These are phyloP conservation scores for Xylaria sp. DNA, from an alignment of 2,329 filamentous ascomycete species.

Conservation along the genomic window DNA sequence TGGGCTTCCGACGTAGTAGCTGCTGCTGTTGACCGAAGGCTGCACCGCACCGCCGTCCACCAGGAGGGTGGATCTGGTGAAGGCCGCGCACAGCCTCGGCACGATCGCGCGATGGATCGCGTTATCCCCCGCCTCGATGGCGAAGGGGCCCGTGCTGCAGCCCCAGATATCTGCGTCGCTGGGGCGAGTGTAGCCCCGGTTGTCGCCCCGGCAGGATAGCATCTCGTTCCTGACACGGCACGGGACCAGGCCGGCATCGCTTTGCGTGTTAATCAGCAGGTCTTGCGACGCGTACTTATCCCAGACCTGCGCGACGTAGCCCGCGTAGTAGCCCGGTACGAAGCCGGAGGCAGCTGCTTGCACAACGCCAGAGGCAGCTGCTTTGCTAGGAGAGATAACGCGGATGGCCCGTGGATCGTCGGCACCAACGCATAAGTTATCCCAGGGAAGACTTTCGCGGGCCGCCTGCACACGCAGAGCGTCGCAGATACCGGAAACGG, in stretches of 20 bases:
- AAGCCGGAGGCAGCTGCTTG: too few relatives aligned
- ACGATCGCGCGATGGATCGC: constrained; percentile 41
- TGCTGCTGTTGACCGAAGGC: constrained; percentile 39
- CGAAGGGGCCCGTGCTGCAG: constrained; percentile 51
- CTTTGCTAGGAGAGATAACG: constrained; percentile 43
- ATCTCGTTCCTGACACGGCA: constrained; percentile 40
- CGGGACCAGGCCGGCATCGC: constrained; percentile 33
- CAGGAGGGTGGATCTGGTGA: constrained; percentile 48
- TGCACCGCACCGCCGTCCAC: constrained; percentile 47
- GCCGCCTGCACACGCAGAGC: constrained; percentile 36
- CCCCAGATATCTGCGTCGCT: constrained; percentile 48
- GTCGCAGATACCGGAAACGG: constrained; percentile 43
- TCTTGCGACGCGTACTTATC: constrained; percentile 38
- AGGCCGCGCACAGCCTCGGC: constrained; percentile 51
- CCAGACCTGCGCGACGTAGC: constrained; percentile 49
- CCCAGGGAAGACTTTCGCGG: constrained; percentile 44
- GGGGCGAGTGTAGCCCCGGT: constrained; percentile 44
- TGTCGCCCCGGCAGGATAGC: constrained; percentile 43
- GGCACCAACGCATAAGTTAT: constrained; percentile 42
- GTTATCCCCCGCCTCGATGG: constrained; percentile 35
- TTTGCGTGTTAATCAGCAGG: constrained; percentile 47
- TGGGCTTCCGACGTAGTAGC: constrained; percentile 47
- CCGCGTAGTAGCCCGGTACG: constrained; percentile 48
- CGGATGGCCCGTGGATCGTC: constrained; percentile 41
- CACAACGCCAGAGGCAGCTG: constrained; percentile 37